Evolutionary conservation across 1,284 basidiomycete species (phyloP).

Genomic region (Tylopilus sp.): DNA sequence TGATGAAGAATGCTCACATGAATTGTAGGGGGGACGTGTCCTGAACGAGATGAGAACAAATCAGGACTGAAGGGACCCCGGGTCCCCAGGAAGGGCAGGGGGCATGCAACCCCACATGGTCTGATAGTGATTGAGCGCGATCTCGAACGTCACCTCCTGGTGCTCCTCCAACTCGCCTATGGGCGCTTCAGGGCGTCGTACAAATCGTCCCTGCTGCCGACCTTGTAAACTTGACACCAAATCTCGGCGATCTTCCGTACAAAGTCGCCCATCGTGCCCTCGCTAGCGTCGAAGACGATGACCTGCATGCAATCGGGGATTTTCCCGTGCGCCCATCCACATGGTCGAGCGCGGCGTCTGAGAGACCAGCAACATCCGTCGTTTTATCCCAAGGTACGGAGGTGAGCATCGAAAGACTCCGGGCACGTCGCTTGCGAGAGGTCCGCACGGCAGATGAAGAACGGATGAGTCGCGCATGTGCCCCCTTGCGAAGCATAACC

Average conservation of each 20-base stretch:
- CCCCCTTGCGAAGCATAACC: slow-evolving; percentile 33
- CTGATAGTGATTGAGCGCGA: slow-evolving; percentile 18
- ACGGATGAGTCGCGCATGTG: slow-evolving; percentile 25
- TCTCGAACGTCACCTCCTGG: slow-evolving; percentile 6
- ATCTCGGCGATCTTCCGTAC: slow-evolving; percentile 23
- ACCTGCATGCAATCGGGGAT: slow-evolving; percentile 31
- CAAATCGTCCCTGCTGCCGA: slow-evolving; percentile 17
- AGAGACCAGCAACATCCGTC: slow-evolving; percentile 10
- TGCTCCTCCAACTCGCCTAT: slow-evolving; percentile 26
- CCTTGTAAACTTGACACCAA: slow-evolving; percentile 31
- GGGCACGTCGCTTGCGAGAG: slow-evolving; percentile 27
- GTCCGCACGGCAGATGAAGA: slow-evolving; percentile 27
- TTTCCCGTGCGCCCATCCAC: slow-evolving; percentile 8
- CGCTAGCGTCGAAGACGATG: slow-evolving; percentile 26
- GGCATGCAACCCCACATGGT: slow-evolving; percentile 27
- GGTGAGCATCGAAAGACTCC: slow-evolving; percentile 23
- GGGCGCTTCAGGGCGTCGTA: slow-evolving; percentile 18
- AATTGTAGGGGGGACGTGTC: no score
- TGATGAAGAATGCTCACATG: background rate
- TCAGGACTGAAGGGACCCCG: slow-evolving; percentile 3
- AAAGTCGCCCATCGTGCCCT: slow-evolving; percentile 29
- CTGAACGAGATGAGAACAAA: background rate
- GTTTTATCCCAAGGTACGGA: slow-evolving; percentile 23
- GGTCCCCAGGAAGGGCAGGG: slow-evolving; percentile 5
- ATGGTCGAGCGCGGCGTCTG: slow-evolving; percentile 21